phyloP scores from a whole-genome alignment of 2,329 filamentous ascomycete species.

The Cercospora nicotianae region DNA sequence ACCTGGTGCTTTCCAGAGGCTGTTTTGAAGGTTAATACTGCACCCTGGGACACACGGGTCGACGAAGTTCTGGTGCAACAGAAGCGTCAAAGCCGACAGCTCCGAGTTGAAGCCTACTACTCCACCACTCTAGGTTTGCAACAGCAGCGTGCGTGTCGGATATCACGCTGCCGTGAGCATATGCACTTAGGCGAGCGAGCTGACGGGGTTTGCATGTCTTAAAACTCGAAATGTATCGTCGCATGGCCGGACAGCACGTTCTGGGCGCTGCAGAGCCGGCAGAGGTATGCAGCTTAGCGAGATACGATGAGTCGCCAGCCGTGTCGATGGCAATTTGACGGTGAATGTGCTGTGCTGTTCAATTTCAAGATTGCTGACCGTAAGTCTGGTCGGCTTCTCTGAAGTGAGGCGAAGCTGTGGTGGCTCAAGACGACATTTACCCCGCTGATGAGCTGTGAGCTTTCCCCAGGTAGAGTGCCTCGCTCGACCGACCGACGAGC shows the following conservation, averaged over 20 bases:
- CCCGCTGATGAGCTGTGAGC: conserved; percentile 10
- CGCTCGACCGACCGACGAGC: neutral
- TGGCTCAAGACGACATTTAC: conserved; percentile 2
- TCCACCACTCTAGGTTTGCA: neutral
- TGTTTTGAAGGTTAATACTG: neutral
- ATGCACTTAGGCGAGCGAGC: conserved; percentile 2
- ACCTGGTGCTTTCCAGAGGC: neutral
- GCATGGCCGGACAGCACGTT: neutral
- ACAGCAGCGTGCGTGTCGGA: conserved; percentile 1
- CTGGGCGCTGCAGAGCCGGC: neutral
- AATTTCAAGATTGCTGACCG: neutral
- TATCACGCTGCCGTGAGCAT: neutral
- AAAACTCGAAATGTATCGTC: neutral
- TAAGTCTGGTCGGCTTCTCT: neutral
- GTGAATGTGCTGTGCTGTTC: neutral
- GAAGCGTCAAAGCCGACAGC: neutral
- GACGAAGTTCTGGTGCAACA: neutral
- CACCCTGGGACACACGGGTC: neutral
- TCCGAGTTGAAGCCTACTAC: neutral
- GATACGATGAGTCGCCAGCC: neutral
- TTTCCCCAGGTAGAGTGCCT: neutral
- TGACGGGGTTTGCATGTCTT: neutral
- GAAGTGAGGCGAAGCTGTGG: neutral
- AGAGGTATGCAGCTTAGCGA: neutral
- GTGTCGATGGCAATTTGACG: neutral